Percentiles rank a stretch among this genome's conserved stretches.
Conservation (phyloP, 192 early-diverging fungal genomes). For the Umbelopsis vinacea region DNA sequence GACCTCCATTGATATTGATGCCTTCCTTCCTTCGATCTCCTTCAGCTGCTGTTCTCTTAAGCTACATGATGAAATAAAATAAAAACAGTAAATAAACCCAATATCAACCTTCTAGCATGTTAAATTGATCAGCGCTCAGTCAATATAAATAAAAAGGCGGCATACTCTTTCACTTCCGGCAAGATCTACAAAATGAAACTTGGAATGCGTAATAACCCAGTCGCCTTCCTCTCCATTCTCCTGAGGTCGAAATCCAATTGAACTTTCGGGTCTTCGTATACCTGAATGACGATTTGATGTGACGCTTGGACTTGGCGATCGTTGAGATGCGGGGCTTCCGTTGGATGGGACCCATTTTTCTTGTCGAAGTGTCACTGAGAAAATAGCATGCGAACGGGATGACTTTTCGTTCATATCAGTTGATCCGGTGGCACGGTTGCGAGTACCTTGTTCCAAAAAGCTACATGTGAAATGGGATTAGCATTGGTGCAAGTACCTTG, state of each 20-base stretch:
- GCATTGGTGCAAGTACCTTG: too few relatives aligned
- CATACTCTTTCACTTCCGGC: slow-evolving; percentile 89
- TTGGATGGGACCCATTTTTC: slow-evolving; percentile 55
- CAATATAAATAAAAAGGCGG: slow-evolving; percentile 23
- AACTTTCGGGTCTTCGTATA: slow-evolving; percentile 20
- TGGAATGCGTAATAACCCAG: slow-evolving; percentile 72
- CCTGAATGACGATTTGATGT: background rate
- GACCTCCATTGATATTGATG: slow-evolving; percentile 95
- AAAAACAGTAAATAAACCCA: background rate
- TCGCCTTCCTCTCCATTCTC: slow-evolving; percentile 53
- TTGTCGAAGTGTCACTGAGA: slow-evolving; percentile 87
- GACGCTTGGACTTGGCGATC: slow-evolving; percentile 26
- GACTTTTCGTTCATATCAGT: slow-evolving; percentile 98
- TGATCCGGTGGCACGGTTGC: slow-evolving; percentile 85
- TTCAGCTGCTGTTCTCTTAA: slow-evolving; percentile 92
- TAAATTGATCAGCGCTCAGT: slow-evolving; percentile 1
- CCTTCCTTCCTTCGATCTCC: slow-evolving; percentile 95
- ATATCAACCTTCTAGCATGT: background rate
- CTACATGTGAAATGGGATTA: slow-evolving; percentile 22
- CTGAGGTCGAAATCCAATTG: background rate
- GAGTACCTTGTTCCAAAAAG: slow-evolving; percentile 70
- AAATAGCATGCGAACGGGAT: slow-evolving; percentile 97
- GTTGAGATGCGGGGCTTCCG: slow-evolving; percentile 15
- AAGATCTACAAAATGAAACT: slow-evolving; percentile 99
- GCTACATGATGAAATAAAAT: slow-evolving; percentile 31